Evolutionary conservation across 2,329 filamentous ascomycete genomes (phyloP).

Genomic region (Cladosporium sp.): DNA sequence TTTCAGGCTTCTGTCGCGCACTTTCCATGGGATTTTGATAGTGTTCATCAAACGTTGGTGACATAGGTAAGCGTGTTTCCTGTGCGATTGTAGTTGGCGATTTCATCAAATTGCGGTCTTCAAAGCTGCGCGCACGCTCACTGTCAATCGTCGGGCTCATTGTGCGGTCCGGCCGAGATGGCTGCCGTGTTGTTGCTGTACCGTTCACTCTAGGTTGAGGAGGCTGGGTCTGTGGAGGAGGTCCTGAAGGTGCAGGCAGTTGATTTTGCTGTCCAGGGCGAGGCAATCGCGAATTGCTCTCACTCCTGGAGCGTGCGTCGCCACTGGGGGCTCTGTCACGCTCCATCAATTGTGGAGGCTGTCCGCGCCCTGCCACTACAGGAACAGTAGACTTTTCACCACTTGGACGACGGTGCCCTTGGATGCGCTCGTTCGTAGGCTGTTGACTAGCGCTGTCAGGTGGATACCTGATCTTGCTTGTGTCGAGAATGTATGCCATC

Average conservation of each 20-base stretch:
- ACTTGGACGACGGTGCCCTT: slow-evolving; percentile 29
- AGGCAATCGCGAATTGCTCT: slow-evolving; percentile 54
- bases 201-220: slow-evolving; percentile 19
- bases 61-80: slow-evolving; percentile 14
- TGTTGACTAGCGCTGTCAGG: slow-evolving; percentile 47
- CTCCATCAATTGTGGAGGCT: slow-evolving; percentile 26
- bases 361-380: slow-evolving; percentile 15
- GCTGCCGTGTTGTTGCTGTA: slow-evolving; percentile 24
- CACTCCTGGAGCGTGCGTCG: slow-evolving; percentile 14
- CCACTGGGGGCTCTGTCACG: slow-evolving; percentile 24
- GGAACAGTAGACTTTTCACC: slow-evolving; percentile 24
- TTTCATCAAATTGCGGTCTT: slow-evolving; percentile 20
- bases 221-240: slow-evolving; percentile 59
- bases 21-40: neutral
- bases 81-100: slow-evolving; percentile 5
- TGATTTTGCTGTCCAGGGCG: slow-evolving; percentile 51
- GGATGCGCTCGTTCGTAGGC: slow-evolving; percentile 28
- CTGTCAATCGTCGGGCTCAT: slow-evolving; percentile 27
- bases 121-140: slow-evolving; percentile 25
- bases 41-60: slow-evolving; percentile 12
- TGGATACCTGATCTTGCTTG: slow-evolving; percentile 92
- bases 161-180: slow-evolving; percentile 28
- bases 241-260: slow-evolving; percentile 55
- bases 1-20: slow-evolving; percentile 25
- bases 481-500: slow-evolving; percentile 88